Base-by-base conservation (phyloP, 202 grass and related monocot genomes). In the Cymbopogon flexuosus region DNA sequence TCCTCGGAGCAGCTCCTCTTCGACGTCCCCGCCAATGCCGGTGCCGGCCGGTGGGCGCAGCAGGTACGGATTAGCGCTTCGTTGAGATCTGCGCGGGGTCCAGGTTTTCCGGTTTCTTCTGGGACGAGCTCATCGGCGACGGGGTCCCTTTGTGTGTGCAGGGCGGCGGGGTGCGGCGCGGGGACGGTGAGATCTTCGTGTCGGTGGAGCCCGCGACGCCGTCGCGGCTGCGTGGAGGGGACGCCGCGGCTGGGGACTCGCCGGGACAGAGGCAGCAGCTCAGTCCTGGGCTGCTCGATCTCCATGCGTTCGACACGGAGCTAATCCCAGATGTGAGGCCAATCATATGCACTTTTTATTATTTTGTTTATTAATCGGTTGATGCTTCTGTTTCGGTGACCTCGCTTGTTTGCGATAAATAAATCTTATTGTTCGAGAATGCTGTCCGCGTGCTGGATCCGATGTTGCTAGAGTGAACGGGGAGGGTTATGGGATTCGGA, bases 211-310 rank as follows among this genome's bases (percentile, higher is more conserved):
- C 84, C 35, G 58, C 87, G 77, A 86, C 87, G 70, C 79, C 87
- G 72, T 70, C 84, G 18, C 80, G 88, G 46, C 68, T 90, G 75
- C 84, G 88, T 8, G 87, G 85, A 80, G 91, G 84, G 79, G 88
- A 90, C 15, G 79, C 66, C 64, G 68, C 68, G 75, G 86, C 82
- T 51, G 88, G 36, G 68, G 83, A 81, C 22, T 90, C 88, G 39
- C 87, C 87, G 51, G 89, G 81, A 22, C 70, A 62, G 68, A 80
- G 74, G 78, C 89, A 87, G 78, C 90, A 96, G 85, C 81, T 93
- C 77, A 99, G 96, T 45, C 96, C 96, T 3, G 96, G 96, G 4
- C 80, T 99, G 73, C 89, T 99, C 79, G 96, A 99, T 85, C 88
- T 99, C 68, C 96, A 99, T 22, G 90, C 92, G 9, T 88, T 93